Percentiles rank a stretch among this genome's conserved stretches.
Evolutionary conservation across 768 basidiomycete genomes (phyloP).

Genomic region (Lactifluus rugatus): DNA sequence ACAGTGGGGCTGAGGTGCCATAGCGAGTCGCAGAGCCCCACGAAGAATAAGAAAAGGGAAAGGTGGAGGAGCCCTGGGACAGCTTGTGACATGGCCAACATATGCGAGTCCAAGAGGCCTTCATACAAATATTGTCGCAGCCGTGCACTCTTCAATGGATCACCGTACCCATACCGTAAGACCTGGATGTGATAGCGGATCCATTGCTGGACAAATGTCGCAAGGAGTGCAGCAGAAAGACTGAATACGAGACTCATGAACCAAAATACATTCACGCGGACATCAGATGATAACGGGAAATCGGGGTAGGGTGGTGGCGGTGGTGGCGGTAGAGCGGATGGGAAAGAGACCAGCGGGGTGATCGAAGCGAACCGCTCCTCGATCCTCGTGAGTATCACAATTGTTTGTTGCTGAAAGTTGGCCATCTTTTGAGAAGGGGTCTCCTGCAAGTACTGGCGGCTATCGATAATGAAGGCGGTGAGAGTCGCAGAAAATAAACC

Average conservation of each 20-base stretch:
- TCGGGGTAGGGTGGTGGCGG: neutral
- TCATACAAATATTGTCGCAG: constrained; percentile 31
- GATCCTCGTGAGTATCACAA: constrained; percentile 2
- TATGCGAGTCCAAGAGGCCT: constrained; percentile 32
- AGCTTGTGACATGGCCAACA: constrained; percentile 32
- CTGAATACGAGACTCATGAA: constrained; percentile 31
- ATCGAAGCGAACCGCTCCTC: neutral
- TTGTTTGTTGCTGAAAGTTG: neutral
- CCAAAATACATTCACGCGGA: constrained; percentile 35
- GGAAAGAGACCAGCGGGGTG: neutral
- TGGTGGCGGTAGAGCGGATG: neutral
- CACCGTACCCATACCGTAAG: constrained; percentile 29
- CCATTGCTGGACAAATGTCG: constrained; percentile 44
- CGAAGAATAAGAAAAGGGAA: constrained; percentile 41
- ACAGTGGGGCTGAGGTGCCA: constrained; percentile 21
- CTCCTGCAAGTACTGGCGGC: neutral
- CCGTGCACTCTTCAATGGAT: too few species aligned
- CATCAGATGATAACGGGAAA: constrained; percentile 24
- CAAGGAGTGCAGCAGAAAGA: constrained; percentile 33
- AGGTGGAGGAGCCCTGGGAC: constrained; percentile 42
- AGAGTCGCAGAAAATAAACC: constrained; percentile 7
- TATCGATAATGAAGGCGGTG: constrained; percentile 4
- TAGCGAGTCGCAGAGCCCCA: constrained; percentile 38
- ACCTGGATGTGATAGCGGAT: constrained; percentile 28
- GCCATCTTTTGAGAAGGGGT: neutral